Conservation (phyloP, 2,329 filamentous ascomycete genomes). For the Diaporthe australafricana region DNA sequence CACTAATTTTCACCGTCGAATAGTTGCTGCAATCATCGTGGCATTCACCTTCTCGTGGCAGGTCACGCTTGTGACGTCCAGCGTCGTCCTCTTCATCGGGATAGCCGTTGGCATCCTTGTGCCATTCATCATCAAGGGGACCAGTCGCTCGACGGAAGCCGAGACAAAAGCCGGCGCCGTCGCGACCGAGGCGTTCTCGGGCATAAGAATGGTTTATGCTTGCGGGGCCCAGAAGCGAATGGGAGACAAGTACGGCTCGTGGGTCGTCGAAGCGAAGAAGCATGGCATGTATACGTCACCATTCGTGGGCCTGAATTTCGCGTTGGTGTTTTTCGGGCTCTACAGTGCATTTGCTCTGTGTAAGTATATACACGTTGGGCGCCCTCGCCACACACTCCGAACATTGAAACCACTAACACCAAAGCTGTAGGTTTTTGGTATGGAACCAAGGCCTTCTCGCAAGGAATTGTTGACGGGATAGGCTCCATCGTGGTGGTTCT, state of each 20-base stretch:
- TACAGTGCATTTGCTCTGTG: slow-evolving; percentile 50
- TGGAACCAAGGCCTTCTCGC: slow-evolving; percentile 62
- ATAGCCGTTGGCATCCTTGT: slow-evolving; percentile 61
- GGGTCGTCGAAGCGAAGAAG: slow-evolving; percentile 64
- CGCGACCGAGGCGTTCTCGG: slow-evolving; percentile 70
- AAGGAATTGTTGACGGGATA: slow-evolving; percentile 59
- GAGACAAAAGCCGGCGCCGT: slow-evolving; percentile 69
- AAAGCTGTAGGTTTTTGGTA: slow-evolving; percentile 71
- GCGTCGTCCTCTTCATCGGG: slow-evolving; percentile 66
- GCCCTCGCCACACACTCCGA: neutral
- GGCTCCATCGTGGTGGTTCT: slow-evolving; percentile 68
- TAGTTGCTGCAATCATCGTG: slow-evolving; percentile 61
- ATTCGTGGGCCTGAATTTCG: slow-evolving; percentile 64
- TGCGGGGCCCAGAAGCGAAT: slow-evolving; percentile 71
- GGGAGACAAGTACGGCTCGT: slow-evolving; percentile 63
- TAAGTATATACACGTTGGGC: neutral
- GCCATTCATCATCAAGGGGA: slow-evolving; percentile 67
- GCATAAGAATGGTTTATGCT: slow-evolving; percentile 71
- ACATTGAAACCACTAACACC: neutral
- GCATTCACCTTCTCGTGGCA: slow-evolving; percentile 70
- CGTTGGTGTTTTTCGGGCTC: slow-evolving; percentile 65
- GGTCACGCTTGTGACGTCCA: slow-evolving; percentile 69
- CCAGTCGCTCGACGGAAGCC: slow-evolving; percentile 57
- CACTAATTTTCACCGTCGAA: neutral
- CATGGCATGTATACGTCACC: slow-evolving; percentile 63